These are phyloP conservation scores for Pseudogymnoascus sp. DNA, from an alignment of 2,329 filamentous ascomycete species.

Conservation along the genomic window DNA sequence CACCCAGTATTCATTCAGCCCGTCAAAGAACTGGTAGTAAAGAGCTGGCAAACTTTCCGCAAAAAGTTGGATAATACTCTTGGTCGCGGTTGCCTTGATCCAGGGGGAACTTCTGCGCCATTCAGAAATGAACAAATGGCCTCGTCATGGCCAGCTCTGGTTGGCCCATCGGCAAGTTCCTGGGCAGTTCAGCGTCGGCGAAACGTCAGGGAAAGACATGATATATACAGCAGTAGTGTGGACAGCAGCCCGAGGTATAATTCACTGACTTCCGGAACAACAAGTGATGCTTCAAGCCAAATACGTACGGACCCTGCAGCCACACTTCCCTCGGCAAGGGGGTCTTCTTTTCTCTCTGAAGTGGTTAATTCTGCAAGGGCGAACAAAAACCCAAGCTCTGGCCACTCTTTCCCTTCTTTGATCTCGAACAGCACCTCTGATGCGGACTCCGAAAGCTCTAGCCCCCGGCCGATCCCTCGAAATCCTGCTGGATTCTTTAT, in stretches of 20 bases:
- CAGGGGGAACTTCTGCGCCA: background rate
- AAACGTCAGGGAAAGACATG: constrained; percentile 23
- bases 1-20: constrained; percentile 27
- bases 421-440: background rate
- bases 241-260: constrained; percentile 18
- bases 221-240: constrained; percentile 23
- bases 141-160: background rate
- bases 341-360: background rate
- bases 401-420: background rate
- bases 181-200: constrained; percentile 16
- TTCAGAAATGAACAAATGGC: background rate
- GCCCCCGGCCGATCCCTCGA: background rate
- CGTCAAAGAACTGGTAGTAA: constrained; percentile 25
- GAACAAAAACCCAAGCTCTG: background rate
- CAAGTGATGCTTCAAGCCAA: background rate
- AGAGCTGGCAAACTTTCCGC: constrained; percentile 23
- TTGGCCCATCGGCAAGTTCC: background rate
- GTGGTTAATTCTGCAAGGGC: background rate
- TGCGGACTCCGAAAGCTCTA: background rate
- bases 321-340: background rate
- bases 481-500: background rate
- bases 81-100: constrained; percentile 12
- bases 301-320: background rate
- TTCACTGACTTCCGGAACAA: constrained; percentile 14
- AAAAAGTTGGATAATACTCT: constrained; percentile 23